phyloP scores from a whole-genome alignment of 1,284 basidiomycete genomes.

The Peniophora sp. region DNA sequence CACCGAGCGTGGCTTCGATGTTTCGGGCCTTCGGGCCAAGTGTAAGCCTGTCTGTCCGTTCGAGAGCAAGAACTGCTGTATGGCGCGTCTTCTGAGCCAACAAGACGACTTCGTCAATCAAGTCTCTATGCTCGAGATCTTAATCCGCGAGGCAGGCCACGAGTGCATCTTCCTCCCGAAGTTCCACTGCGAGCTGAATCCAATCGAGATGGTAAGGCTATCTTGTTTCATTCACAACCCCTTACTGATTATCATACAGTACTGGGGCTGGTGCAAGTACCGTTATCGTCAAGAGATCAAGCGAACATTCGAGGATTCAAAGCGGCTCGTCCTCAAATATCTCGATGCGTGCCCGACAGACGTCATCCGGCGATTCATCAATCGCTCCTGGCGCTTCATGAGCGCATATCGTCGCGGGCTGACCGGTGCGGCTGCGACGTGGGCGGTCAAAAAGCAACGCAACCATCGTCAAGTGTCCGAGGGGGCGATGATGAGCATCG shows the following conservation, averaged over 20 bases:
- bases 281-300: constrained; percentile 3
- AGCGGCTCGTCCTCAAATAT: constrained; percentile 11
- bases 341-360: constrained; percentile 15
- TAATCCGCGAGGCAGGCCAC: constrained; percentile 15
- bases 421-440: constrained; percentile 13
- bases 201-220: constrained; percentile 21
- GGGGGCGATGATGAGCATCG: constrained; percentile 2
- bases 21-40: constrained; percentile 15
- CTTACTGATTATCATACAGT: constrained; percentile 1
- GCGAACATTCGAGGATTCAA: constrained; percentile 10
- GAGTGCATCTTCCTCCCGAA: constrained; percentile 21
- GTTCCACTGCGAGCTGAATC: constrained; percentile 22
- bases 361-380: constrained; percentile 15
- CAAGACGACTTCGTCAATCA: constrained; percentile 28
- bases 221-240: not conserved
- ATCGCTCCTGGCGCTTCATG: constrained; percentile 15
- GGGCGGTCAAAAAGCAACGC: constrained; percentile 13
- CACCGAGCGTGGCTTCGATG: constrained; percentile 23
- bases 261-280: constrained; percentile 10
- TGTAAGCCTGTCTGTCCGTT: constrained; percentile 22
- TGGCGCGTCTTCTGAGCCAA: constrained; percentile 21
- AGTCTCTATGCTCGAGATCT: constrained; percentile 18
- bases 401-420: constrained; percentile 13
- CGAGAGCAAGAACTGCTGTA: constrained; percentile 22
- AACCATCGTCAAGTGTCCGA: constrained; percentile 8